Evolutionary conservation across 1,139 yeast species (phyloP).

Genomic region (Tardiomyces depauwii): DNA sequence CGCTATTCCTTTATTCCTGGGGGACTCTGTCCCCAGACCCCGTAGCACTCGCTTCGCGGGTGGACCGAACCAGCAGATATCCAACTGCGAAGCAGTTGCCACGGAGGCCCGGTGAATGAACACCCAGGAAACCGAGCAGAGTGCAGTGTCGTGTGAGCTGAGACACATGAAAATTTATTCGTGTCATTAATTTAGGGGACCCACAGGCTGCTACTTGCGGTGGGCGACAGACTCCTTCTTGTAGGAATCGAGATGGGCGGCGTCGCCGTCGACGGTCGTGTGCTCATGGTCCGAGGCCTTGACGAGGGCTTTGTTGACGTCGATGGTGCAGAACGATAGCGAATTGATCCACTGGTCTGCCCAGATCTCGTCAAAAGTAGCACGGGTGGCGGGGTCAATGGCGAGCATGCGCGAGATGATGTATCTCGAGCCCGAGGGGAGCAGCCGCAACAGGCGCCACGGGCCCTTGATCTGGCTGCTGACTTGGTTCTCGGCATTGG

Average conservation of each 20-base stretch:
- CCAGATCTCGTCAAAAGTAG: slow-evolving; percentile 55
- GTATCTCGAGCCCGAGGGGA: slow-evolving; percentile 80
- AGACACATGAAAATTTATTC: no score
- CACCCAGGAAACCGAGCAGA: no score
- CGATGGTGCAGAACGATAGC: slow-evolving; percentile 35
- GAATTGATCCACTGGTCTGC: slow-evolving; percentile 60
- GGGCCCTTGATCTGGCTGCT: slow-evolving; percentile 47
- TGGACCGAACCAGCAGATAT: no score
- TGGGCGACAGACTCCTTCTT: slow-evolving; percentile 17
- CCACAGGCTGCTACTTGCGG: neutral
- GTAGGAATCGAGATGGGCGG: slow-evolving; percentile 34
- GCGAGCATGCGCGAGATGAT: slow-evolving; percentile 64
- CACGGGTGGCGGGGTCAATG: slow-evolving; percentile 57
- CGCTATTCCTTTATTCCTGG: no score
- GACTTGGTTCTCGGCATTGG: slow-evolving; percentile 3
- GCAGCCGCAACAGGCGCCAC: slow-evolving; percentile 70
- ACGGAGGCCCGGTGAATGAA: no score
- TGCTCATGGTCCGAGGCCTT: slow-evolving; percentile 46
- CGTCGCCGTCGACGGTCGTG: slow-evolving; percentile 41
- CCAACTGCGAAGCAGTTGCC: no score
- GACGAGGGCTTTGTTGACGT: slow-evolving; percentile 32
- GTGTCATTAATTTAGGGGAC: no score
- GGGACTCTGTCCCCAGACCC: no score
- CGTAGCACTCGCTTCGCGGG: no score
- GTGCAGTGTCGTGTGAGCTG: no score